Evolutionary conservation across 78 protist genomes (phyloP).

Genomic region (Reticulomyxa filosa): DNA sequence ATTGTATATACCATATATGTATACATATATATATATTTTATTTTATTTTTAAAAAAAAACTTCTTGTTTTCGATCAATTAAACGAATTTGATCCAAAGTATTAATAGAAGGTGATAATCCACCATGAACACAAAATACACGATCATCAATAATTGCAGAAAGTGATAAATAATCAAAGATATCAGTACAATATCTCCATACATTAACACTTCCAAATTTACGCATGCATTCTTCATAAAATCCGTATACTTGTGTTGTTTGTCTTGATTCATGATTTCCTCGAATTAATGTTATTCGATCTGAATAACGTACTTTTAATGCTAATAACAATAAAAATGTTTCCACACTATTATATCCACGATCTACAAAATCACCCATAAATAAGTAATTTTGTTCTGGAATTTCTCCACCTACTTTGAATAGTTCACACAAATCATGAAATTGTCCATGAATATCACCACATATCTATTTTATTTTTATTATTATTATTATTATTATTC

Average conservation of each 20-base stretch:
- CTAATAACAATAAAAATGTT: slow-evolving; percentile 82
- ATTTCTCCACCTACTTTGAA: slow-evolving; percentile 82
- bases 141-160: slow-evolving; percentile 72
- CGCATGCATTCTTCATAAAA: slow-evolving; percentile 97
- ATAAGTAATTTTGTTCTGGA: slow-evolving; percentile 86
- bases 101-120: slow-evolving; percentile 76
- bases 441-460: slow-evolving; percentile 99
- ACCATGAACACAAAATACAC: slow-evolving; percentile 78
- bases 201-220: slow-evolving; percentile 74
- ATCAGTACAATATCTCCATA: slow-evolving; percentile 92
- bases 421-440: slow-evolving; percentile 86
- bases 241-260: slow-evolving; percentile 66
- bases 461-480: slow-evolving; percentile 33
- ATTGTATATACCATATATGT: background rate
- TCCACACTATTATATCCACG: slow-evolving; percentile 94
- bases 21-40: background rate
- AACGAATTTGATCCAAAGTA: background rate
- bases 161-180: slow-evolving; percentile 91
- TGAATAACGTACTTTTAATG: slow-evolving; percentile 65
- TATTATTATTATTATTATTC: too few species aligned
- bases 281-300: slow-evolving; percentile 65
- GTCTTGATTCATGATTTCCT: slow-evolving; percentile 96
- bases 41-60: background rate
- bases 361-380: slow-evolving; percentile 97
- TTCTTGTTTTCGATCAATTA: background rate